Base-by-base conservation (phyloP, 148 eudicot species). In the Camellia granthamiana region DNA sequence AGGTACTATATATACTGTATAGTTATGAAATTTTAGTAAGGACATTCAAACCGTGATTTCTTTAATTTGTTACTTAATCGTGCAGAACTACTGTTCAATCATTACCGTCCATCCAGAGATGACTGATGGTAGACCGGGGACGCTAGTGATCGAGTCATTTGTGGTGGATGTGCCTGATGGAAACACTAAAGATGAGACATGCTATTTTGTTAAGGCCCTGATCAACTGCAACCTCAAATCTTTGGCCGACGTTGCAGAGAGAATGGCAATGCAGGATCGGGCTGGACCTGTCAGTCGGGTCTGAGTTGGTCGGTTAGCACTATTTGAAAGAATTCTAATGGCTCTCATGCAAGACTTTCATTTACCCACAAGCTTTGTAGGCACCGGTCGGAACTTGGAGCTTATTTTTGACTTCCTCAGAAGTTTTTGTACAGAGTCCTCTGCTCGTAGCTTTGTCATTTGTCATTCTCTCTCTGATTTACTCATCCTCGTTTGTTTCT, bases 81-180 rank as follows among this genome's bases (percentile, higher is more conserved):
- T 79, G 87, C 91, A 94, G 98, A 94, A 94, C 79, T 94, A 94
- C 84, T 91, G 95, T 23, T 94, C 98, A 4, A 82, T 88, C 70
- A 79, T 92, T 74, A 90, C 97, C 42, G 89, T 90, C 69, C 94
- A 90, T 77, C 90, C 92, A 30, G 94, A 91, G 86, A 85, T 77
- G 14, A 88, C 89, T 1, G 91, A 90, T n/a, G 98, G 90, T 47
- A 86, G 77, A 78, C 84, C 90, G 1, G 97, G 93, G 16, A 91
- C 97, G 63, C 81, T 89, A 58, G 89, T 92, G 18, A 84, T 89
- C 11, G 97, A 93, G 72, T 90, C 97, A 74, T 93, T 93, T 60
- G 88, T 89, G 60, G 97, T 93, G 8, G 97, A 93, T 76, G 85
- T 93, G 15, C 95, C 97, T 0, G 83, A 90, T 0, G 94, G 91